A percentile compares a stretch with the other conserved stretches of the same genome.
Evolutionary conservation across 352 stramenopile genomes (phyloP).

Genomic region (Phytophthora pseudosyringae): DNA sequence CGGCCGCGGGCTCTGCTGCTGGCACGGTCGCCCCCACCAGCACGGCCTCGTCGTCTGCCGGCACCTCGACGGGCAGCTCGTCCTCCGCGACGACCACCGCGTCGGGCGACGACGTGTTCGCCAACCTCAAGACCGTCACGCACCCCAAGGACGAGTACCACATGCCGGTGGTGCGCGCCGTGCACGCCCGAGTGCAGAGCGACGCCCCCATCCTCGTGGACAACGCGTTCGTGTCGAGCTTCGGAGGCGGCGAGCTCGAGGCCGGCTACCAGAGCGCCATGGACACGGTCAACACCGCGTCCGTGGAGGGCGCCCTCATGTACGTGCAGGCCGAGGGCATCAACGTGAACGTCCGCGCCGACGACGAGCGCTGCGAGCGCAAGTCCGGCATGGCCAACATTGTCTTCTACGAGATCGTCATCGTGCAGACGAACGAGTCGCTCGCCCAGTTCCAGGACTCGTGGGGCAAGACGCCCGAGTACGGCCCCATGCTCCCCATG

Average conservation of each 20-base stretch:
- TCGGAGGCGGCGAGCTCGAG: conserved; percentile 55
- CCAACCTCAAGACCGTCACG: conserved; percentile 42
- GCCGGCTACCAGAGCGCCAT: conserved; percentile 66
- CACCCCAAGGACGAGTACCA: conserved; percentile 51
- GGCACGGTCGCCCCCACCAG: conserved; percentile 2
- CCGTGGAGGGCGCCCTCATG: conserved; percentile 76
- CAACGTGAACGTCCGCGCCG: conserved; percentile 56
- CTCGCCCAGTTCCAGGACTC: conserved; percentile 64
- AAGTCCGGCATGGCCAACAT: conserved; percentile 70
- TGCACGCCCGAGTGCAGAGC: conserved; percentile 78
- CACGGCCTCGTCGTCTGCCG: background rate
- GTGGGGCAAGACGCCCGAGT: conserved; percentile 64
- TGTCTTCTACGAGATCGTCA: conserved; percentile 79
- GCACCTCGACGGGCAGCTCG: conserved; percentile 14
- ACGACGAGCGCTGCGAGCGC: conserved; percentile 60
- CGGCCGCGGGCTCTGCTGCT: background rate
- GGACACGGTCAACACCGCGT: conserved; percentile 80
- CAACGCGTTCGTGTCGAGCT: conserved; percentile 66
- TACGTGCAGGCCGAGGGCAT: conserved; percentile 86
- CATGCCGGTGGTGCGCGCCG: conserved; percentile 62
- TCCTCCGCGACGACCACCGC: conserved; percentile 8
- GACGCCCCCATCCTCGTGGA: conserved; percentile 68
- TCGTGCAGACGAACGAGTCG: conserved; percentile 69
- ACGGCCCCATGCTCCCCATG: conserved; percentile 73
- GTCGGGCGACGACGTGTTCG: conserved; percentile 31